Conservation (phyloP, 345 rosid genomes). For the Zanthoxylum bungeanum region DNA sequence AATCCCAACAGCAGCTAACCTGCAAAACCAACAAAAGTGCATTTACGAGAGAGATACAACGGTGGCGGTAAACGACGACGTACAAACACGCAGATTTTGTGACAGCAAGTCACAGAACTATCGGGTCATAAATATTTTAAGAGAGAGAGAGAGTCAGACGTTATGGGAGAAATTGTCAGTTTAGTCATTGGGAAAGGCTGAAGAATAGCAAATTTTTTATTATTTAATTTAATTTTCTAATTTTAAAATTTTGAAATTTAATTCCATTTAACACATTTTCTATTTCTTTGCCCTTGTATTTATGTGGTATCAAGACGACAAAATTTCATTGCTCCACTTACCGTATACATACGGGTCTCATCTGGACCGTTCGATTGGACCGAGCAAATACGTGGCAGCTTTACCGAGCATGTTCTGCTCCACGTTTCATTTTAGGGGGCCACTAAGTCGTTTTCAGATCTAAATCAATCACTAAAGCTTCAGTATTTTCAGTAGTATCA, state of each 20-base stretch:
- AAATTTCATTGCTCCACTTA: not conserved
- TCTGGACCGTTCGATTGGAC: not conserved
- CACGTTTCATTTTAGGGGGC: too few species aligned
- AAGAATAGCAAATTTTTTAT: slow-evolving; percentile 16
- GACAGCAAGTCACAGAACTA: slow-evolving; percentile 22
- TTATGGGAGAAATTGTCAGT: slow-evolving; percentile 30
- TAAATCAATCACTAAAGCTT: not conserved
- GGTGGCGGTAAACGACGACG: slow-evolving; percentile 36
- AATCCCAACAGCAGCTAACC: slow-evolving; percentile 6
- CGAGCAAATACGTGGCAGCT: too few species aligned
- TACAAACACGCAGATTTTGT: slow-evolving; percentile 39
- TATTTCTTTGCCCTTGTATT: not conserved
- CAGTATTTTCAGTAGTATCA: too few species aligned
- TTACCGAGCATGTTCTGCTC: too few species aligned
- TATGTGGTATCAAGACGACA: not conserved
- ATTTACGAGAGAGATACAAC: slow-evolving; percentile 15
- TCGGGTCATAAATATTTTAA: slow-evolving; percentile 14
- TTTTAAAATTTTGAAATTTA: not conserved
- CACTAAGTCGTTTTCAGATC: too few species aligned
- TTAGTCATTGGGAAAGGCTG: slow-evolving; percentile 40
- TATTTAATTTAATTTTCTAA: not conserved
- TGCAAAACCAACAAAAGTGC: slow-evolving; percentile 10
- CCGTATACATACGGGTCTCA: not conserved
- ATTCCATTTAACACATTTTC: not conserved
- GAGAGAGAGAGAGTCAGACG: slow-evolving; percentile 28